Evolutionary conservation across 441 rosid genomes (phyloP), one percentile per base, ranked within the genome.

Genomic region (Bruguiera hainesii): DNA sequence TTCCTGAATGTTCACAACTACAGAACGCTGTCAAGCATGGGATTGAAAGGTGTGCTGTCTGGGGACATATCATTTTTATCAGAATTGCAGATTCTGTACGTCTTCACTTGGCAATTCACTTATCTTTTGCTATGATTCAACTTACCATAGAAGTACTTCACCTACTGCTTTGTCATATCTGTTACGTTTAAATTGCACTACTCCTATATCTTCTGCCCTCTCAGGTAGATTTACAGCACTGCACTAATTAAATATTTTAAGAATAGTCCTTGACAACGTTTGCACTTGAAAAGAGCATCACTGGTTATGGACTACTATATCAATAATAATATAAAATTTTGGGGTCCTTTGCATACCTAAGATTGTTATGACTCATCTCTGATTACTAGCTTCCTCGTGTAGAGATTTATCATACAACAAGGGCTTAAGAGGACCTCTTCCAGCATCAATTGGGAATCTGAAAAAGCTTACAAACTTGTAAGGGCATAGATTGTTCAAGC

Each of bases 331-430:
- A 11, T 39, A 39, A 39, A 39, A 39, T 13, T 16, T 18, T 13
- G n/a, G 69, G 58, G n/a, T 19, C 5, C 15, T 42, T 65, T 55
- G 15, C 21, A 25, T 19, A 16, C n/a, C 25, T 21, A 63, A 21
- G 39, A 31, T 57, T 49, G 60, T 21, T 49, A 39, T 25, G 4
- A 5, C 16, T 16, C 25, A 7, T 50, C 48, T 71, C 67, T 77
- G 62, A 63, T 69, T 10, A 30, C 50, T 6, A 55, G 35, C 9
- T 29, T 71, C 59, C 29, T 60, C 31, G 13, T 80, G 5, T 61
- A 92, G 99, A 88, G 99, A 88, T 81, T 80, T 96, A 62, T 89
- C 98, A 2, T 79, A 67, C 76, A 96, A 90, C 83, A 52, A 72
- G 60, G 80, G 63, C 29, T 74, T 96, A 53, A 53, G 29, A 3